These are phyloP conservation scores for Daldinia sp. DNA, from an alignment of 2,329 filamentous ascomycete genomes.

Conservation along the genomic window DNA sequence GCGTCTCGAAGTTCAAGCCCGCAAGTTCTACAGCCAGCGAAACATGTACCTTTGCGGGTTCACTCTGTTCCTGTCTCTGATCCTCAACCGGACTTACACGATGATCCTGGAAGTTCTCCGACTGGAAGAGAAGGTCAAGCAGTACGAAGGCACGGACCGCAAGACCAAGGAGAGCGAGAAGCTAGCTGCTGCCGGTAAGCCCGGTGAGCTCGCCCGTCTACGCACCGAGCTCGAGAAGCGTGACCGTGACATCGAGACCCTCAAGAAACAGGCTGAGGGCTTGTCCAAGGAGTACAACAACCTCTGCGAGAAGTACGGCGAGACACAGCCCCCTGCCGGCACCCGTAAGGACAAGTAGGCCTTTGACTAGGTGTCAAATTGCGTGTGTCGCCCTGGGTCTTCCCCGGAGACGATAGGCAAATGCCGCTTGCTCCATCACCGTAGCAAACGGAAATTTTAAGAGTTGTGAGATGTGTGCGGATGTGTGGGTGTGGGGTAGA, in stretches of 20 bases:
- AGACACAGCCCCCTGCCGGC: conserved; percentile 59
- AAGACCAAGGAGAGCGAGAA: conserved; percentile 74
- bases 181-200: conserved; percentile 74
- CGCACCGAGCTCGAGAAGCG: conserved; percentile 78
- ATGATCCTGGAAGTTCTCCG: conserved; percentile 93
- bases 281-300: conserved; percentile 86
- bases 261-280: conserved; percentile 92
- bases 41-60: conserved; percentile 99
- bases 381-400: not conserved
- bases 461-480: not conserved
- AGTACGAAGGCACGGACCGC: conserved; percentile 72
- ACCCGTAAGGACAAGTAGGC: conserved; percentile 66
- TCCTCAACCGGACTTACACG: conserved; percentile 98
- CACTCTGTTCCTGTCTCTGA: conserved; percentile 97
- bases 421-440: no score
- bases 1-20: conserved; percentile 96
- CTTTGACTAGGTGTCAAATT: no score
- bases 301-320: conserved; percentile 81
- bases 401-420: no score
- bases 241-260: conserved; percentile 81
- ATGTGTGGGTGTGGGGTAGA: not conserved
- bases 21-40: conserved; percentile 99
- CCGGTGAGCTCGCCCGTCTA: conserved; percentile 76
- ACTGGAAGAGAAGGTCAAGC: conserved; percentile 90
- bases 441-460: not conserved